These are phyloP conservation scores for Salix suchowensis DNA, from an alignment of 345 rosid species.

Conservation along the genomic window DNA sequence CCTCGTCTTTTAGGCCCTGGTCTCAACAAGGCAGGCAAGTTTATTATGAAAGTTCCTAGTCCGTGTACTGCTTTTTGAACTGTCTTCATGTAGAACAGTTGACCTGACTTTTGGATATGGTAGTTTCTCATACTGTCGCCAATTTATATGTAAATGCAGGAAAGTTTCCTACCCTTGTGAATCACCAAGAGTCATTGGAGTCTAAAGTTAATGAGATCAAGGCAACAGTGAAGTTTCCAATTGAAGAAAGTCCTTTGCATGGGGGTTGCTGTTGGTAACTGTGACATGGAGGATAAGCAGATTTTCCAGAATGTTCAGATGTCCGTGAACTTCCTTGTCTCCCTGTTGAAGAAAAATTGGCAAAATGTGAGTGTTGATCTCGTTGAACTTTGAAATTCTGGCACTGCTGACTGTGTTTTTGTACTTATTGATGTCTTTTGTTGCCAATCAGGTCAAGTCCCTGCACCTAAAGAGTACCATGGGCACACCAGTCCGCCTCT, in stretches of 20 bases:
- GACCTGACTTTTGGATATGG: not conserved
- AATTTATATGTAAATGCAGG: constrained; percentile 15
- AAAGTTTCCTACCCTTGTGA: constrained; percentile 36
- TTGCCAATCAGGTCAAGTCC: not conserved
- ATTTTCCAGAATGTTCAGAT: constrained; percentile 28
- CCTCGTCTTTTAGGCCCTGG: constrained; percentile 45
- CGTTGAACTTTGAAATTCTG: not conserved
- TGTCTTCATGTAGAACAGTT: not conserved
- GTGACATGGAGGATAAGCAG: constrained; percentile 38
- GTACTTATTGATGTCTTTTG: not conserved
- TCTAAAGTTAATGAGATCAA: constrained; percentile 31
- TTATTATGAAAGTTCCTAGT: too few relatives aligned
- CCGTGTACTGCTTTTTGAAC: too few relatives aligned
- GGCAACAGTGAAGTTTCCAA: constrained; percentile 36
- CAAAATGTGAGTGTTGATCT: constrained; percentile 26
- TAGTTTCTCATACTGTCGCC: not conserved
- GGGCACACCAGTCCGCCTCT: too few relatives aligned
- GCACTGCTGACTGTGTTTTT: too few relatives aligned
- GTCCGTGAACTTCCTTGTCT: constrained; percentile 27
- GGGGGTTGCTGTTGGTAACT: constrained; percentile 40
- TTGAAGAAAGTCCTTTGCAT: constrained; percentile 37
- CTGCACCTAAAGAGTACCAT: too few relatives aligned
- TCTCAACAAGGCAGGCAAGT: constrained; percentile 42
- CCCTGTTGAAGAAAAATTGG: constrained; percentile 34
- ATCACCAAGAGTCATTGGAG: constrained; percentile 35